Conservation (phyloP, 495 filamentous ascomycete genomes). For the Hyaloscypha hepaticicola region DNA sequence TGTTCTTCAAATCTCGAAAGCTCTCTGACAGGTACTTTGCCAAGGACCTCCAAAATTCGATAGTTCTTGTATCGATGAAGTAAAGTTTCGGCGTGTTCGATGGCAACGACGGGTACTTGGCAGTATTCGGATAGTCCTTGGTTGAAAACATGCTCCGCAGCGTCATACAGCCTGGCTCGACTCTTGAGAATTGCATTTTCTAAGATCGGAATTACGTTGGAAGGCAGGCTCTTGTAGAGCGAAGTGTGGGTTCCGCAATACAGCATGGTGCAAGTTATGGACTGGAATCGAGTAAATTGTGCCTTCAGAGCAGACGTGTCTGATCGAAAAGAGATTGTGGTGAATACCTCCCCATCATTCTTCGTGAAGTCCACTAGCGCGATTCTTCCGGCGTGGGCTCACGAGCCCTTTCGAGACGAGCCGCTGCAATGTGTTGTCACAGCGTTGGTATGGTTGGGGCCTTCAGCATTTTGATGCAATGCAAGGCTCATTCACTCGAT, state of each 20-base stretch:
- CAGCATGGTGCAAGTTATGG: background rate
- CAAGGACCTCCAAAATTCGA: background rate
- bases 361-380: background rate
- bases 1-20: background rate
- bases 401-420: background rate
- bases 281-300: background rate
- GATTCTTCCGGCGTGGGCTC: background rate
- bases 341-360: background rate
- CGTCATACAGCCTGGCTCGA: background rate
- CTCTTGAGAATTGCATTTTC: background rate
- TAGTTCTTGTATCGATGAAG: background rate
- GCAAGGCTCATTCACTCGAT: background rate
- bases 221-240: background rate
- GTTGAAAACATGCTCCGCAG: background rate
- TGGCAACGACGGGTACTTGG: background rate
- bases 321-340: background rate
- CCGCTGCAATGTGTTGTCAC: background rate
- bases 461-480: no score
- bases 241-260: background rate
- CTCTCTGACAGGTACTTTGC: background rate
- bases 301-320: background rate
- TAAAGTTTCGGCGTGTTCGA: background rate
- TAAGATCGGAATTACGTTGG: background rate
- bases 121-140: background rate
- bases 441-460: background rate